Conservation (phyloP, 306 rosid species). For the Malus sylvestris region DNA sequence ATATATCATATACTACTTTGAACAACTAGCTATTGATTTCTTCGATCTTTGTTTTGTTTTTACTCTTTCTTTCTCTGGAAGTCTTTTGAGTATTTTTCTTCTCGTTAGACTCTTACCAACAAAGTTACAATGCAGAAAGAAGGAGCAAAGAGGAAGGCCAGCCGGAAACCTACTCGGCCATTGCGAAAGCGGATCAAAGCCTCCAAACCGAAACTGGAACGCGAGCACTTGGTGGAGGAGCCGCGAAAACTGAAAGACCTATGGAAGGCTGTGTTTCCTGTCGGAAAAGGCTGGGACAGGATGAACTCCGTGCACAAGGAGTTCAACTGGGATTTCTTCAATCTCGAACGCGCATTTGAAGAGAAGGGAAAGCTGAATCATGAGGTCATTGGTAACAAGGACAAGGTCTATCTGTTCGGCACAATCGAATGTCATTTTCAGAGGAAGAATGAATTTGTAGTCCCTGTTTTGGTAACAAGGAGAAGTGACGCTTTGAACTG, state of each 20-base stretch:
- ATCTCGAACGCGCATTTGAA: slow-evolving; percentile 52
- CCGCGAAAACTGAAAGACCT: slow-evolving; percentile 33
- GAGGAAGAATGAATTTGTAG: neutral
- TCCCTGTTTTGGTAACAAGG: slow-evolving; percentile 19
- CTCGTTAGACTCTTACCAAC: neutral
- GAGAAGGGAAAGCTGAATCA: slow-evolving; percentile 48
- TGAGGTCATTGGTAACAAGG: neutral
- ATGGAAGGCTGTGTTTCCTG: slow-evolving; percentile 35
- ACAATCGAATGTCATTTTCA: neutral
- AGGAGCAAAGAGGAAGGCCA: slow-evolving; percentile 47
- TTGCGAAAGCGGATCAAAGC: neutral
- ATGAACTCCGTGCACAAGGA: slow-evolving; percentile 24
- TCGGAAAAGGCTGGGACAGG: slow-evolving; percentile 40
- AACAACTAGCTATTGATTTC: too few species aligned
- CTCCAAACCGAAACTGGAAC: slow-evolving; percentile 27
- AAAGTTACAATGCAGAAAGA: slow-evolving; percentile 7
- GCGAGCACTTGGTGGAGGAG: slow-evolving; percentile 11
- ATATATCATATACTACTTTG: too few species aligned
- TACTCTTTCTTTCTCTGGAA: too few species aligned
- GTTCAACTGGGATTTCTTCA: slow-evolving; percentile 35
- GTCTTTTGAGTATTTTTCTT: neutral
- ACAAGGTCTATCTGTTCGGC: slow-evolving; percentile 71
- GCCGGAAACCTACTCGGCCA: neutral
- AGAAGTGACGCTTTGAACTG: slow-evolving; percentile 10
- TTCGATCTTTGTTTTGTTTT: neutral